phyloP scores from a whole-genome alignment of 2,329 filamentous ascomycete genomes.

The Paraphoma sp. region DNA sequence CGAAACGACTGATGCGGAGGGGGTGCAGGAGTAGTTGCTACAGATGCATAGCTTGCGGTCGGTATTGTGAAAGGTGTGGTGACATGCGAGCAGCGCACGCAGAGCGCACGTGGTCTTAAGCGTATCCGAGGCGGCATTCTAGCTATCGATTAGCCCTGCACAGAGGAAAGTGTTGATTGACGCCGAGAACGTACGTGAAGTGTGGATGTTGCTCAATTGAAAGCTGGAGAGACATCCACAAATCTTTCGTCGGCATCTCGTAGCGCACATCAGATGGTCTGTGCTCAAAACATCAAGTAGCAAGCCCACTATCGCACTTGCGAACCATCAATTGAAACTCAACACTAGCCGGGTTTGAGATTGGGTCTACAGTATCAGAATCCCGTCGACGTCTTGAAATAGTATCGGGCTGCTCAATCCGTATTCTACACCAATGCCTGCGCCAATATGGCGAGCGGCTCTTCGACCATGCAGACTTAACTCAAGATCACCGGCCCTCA shows the following conservation, averaged over 20 bases:
- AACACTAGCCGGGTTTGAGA: too few species aligned
- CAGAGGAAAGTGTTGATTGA: neutral
- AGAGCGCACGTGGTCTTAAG: slow-evolving; percentile 39
- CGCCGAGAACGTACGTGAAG: slow-evolving; percentile 26
- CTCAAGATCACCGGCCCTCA: slow-evolving; percentile 12
- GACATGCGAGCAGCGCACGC: slow-evolving; percentile 32
- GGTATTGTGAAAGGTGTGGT: slow-evolving; percentile 36
- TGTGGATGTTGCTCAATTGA: slow-evolving; percentile 35
- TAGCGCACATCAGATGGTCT: slow-evolving; percentile 23
- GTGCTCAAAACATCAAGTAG: slow-evolving; percentile 19
- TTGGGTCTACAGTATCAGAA: too few species aligned
- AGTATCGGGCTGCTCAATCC: neutral
- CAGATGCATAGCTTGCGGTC: slow-evolving; percentile 57
- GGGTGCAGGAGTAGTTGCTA: slow-evolving; percentile 60
- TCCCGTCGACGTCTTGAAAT: too few species aligned
- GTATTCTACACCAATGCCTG: slow-evolving; percentile 31
- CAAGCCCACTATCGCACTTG: slow-evolving; percentile 7
- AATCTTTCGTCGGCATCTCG: slow-evolving; percentile 34
- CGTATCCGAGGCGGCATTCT: slow-evolving; percentile 50
- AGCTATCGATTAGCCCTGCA: slow-evolving; percentile 3
- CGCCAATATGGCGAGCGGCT: slow-evolving; percentile 29
- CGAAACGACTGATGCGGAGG: slow-evolving; percentile 58
- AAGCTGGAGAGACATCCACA: slow-evolving; percentile 24
- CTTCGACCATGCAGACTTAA: slow-evolving; percentile 14
- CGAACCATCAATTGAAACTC: neutral